Evolutionary conservation across 1,284 basidiomycete species (phyloP), one percentile per base, ranked within the genome.

Genomic region (Cutaneotrichosporon cavernicola): DNA sequence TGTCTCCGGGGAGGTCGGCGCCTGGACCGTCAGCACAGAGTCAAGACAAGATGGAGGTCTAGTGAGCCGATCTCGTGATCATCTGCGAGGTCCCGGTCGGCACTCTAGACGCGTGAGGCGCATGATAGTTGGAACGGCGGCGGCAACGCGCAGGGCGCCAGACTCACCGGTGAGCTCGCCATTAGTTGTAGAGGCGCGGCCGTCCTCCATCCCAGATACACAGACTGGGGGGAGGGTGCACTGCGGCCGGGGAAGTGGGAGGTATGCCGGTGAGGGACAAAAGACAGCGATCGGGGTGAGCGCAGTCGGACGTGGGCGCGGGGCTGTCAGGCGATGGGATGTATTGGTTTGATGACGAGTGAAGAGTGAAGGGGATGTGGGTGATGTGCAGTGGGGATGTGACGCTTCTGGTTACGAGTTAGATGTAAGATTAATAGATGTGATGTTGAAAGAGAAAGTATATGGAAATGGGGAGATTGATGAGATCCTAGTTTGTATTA

Each of bases 181-280:
- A 21, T 56, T 56, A 22, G 55, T 10, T 11, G 53, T 38, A 14
- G 55, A 34, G 14, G 55, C 55, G n/a, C 36, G 55, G 36, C 55
- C 36, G 36, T 56, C 36, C 38, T 56, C 55, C 55, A 56, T 56
- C 55, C 55, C 55, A 22, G 36, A 38, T 56, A 40, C 55, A 21
- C 55, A 38, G 55, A 34, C 55, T n/a, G 13, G 55, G n/a, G 53
- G 34, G 32, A 40, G 21, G 10, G 55, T 22, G 55, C 34, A 21
- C 55, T 56, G 55, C 36, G 55, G 55, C 36, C 22, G 36, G 55
- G 55, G 26, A 26, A 26, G 30, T 14, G 26, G 50, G 26, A 26
- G 26, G 14, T 5, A 31, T 36, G 50, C 22, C n/a, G 47, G 47
- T 7, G 47, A 13, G 26, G 22, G 50, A 26, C 14, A 14, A 14